Evolutionary conservation across 2,329 filamentous ascomycete genomes (phyloP), one percentile per base, ranked within the genome.

Genomic region (Aspergillaceae sp.): DNA sequence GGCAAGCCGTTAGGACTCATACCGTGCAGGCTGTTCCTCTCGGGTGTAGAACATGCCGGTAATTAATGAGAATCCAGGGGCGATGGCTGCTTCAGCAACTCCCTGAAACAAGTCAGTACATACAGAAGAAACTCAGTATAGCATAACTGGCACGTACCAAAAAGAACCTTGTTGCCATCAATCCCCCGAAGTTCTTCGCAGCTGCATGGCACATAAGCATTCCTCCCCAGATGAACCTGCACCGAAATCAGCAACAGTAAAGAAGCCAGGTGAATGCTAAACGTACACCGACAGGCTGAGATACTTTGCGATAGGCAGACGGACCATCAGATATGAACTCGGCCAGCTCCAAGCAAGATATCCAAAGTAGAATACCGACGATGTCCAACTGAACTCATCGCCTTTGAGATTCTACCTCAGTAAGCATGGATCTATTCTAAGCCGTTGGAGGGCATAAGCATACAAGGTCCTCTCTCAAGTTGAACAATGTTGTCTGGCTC

Each of bases 341-440:
- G 66, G 66, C 55, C 66, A 69, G 42, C 68, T 66, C 51, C 68
- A 66, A 1, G 60, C 56, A 9, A 64, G 55, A 29, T 65, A 65
- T 34, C 63, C 63, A 44, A 65, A 64, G 38, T 65, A 65, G 46
- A 65, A 65, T 27, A 64, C 45, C 3, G 59, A 60, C 7, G 58
- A 60, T 3, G 56, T 45, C 63, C 62, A 65, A 6, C 58, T 56
- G 34, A 64, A 65, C 44, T 65, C 42, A 5, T 51, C 47, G 4
- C 57, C 58, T 27, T 52, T 42, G 3, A 65, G 57, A 5, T 55
- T 38, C 60, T 64, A 33, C 1, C 8, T 1, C 8, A 8, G 55
- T 40, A 7, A 38, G 36, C 36, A 38, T 38, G 55, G 44, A 7
- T 8, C 7, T n/a, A 35, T 30, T 2, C 11, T 11, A 7, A 4